Conservation (phyloP, 1,284 basidiomycete species). For the Trichosporon sp. region DNA sequence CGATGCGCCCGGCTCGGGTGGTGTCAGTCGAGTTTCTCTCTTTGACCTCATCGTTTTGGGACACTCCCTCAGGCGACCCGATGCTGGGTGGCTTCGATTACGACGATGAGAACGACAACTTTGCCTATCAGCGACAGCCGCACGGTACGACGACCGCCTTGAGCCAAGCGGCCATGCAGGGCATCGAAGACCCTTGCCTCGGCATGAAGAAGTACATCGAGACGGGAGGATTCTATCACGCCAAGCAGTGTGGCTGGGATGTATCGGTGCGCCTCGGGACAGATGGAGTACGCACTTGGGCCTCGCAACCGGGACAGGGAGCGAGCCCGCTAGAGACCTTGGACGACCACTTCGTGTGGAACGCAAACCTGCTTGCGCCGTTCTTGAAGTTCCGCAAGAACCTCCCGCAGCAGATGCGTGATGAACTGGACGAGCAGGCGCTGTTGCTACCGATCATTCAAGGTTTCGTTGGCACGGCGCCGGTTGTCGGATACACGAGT, state of each 20-base stretch:
- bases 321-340: conserved; percentile 59
- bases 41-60: conserved; percentile 50
- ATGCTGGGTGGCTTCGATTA: conserved; percentile 24
- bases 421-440: conserved; percentile 42
- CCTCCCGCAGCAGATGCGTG: conserved; percentile 49
- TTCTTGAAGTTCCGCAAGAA: conserved; percentile 41
- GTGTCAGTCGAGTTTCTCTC: conserved; percentile 52
- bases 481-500: conserved; percentile 22
- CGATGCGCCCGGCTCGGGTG: conserved; percentile 48
- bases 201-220: conserved; percentile 88
- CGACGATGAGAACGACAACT: conserved; percentile 15
- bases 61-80: conserved; percentile 34
- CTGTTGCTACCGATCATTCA: conserved; percentile 76
- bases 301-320: background rate
- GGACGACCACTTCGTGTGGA: conserved; percentile 66
- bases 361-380: conserved; percentile 40
- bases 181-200: conserved; percentile 79
- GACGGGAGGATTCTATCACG: conserved; percentile 90
- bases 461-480: conserved; percentile 68
- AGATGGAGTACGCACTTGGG: conserved; percentile 27
- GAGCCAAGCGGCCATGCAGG: conserved; percentile 45
- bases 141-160: background rate
- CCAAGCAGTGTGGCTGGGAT: conserved; percentile 76
- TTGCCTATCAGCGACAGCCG: background rate
- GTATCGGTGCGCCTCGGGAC: conserved; percentile 71